Evolutionary conservation across 495 filamentous ascomycete genomes (phyloP).

Genomic region (Trichoderma reesei): DNA sequence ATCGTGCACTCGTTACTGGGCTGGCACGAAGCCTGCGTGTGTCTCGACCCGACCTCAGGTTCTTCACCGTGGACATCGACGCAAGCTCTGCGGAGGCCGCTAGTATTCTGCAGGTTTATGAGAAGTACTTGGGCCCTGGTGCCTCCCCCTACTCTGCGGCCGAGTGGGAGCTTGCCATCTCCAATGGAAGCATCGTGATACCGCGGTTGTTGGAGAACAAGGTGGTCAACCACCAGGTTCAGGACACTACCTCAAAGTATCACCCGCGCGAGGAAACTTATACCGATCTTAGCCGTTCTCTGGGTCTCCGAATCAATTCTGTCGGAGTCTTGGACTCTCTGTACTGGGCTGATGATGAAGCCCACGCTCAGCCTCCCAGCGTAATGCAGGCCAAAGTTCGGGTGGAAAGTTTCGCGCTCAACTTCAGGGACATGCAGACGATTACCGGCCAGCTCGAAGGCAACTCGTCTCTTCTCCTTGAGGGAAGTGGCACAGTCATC

Average conservation of each 20-base stretch:
- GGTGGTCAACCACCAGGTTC: background rate
- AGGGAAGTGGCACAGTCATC: background rate
- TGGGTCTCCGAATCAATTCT: background rate
- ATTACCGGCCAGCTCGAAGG: conserved; percentile 1
- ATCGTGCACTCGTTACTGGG: conserved; percentile 43
- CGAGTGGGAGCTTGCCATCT: conserved; percentile 1
- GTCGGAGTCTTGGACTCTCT: background rate
- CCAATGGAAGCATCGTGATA: background rate
- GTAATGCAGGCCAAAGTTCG: background rate
- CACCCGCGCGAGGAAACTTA: background rate
- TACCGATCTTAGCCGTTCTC: background rate
- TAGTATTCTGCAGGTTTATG: background rate
- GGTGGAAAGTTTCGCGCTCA: background rate
- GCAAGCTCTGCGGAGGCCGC: conserved; percentile 3
- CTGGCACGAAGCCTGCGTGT: conserved; percentile 44
- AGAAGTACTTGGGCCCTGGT: background rate
- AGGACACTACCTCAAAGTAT: background rate
- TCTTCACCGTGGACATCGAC: conserved; percentile 43
- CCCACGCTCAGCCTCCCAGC: background rate
- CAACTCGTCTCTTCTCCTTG: background rate
- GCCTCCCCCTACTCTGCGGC: background rate
- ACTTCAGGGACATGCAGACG: background rate
- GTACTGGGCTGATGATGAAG: background rate
- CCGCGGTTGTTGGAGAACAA: background rate
- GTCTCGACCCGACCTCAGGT: conserved; percentile 37